These are phyloP conservation scores for Chalciporus sp. DNA, from an alignment of 1,284 basidiomycete genomes.

Conservation along the genomic window DNA sequence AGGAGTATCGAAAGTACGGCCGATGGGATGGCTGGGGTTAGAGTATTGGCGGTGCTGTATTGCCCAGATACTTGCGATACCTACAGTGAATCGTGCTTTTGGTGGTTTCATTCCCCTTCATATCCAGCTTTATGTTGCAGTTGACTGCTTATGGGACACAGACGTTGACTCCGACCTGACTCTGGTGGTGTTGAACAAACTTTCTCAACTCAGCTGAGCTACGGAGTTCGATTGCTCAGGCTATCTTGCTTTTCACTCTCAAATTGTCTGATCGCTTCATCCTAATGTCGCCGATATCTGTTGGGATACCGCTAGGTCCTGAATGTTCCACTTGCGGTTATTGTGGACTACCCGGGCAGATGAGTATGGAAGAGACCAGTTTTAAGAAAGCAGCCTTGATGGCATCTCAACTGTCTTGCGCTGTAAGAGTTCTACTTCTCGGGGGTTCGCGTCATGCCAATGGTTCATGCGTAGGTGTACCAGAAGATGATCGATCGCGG, in stretches of 20 bases:
- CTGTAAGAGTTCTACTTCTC: conserved; percentile 38
- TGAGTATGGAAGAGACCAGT: conserved; percentile 36
- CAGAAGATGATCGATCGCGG: conserved; percentile 85
- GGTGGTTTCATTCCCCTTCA: too few relatives aligned
- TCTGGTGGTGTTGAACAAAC: too few relatives aligned
- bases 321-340: conserved; percentile 43
- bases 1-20: conserved; percentile 79
- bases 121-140: too few relatives aligned
- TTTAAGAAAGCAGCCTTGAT: conserved; percentile 40
- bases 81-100: not conserved
- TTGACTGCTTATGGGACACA: too few relatives aligned
- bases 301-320: conserved; percentile 34
- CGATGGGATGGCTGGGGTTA: conserved; percentile 85
- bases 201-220: not conserved
- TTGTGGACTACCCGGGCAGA: conserved; percentile 40
- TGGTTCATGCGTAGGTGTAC: conserved; percentile 53
- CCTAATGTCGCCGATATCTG: conserved; percentile 29
- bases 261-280: not conserved
- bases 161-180: too few relatives aligned
- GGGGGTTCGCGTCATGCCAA: not conserved
- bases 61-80: not conserved
- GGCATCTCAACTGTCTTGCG: conserved; percentile 48
- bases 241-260: not conserved
- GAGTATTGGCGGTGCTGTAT: conserved; percentile 12
- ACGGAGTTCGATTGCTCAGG: not conserved